Base-by-base conservation (phyloP, 306 rosid genomes). In the Biancaea sappan region DNA sequence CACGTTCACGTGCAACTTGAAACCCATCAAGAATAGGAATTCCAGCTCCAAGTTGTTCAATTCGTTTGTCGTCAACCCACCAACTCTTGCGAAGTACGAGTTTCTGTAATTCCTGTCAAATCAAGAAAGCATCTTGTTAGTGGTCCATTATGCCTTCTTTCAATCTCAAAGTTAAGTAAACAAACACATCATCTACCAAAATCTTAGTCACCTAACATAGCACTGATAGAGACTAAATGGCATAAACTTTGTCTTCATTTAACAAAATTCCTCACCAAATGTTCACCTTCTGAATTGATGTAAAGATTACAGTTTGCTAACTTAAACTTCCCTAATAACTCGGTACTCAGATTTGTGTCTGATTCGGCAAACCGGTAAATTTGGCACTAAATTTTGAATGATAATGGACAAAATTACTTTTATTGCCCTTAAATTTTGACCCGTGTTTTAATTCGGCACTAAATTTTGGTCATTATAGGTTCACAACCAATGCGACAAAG, bases 1-100 rank as follows among this genome's bases (percentile, higher is more conserved):
- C 79, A 93, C 84, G 81, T 93, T 93, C 48, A 93, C 98, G 70
- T 93, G 98, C 60, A 91, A 88, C 77, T 93, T 93, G 87, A 93
- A 93, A 34, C 88, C 86, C 96, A 90, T 87, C 78, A 87, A 66
- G 84, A 93, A 93, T 32, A 90, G 84, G 50, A 93, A 90, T 25
- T 93, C 96, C 4, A 90, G 26, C 85, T 93, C 98, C 81, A 93
- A 52, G 25, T 83, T 79, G 87, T 93, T 93, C 86, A 93, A 66
- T 25, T 93, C 98, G 3, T 79, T 71, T 12, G 91, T 85, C 12
- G 88, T 88, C 63, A 93, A 78, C 66, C 97, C 98, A 41, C 98
- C 98, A 44, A 90, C 98, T 84, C 93, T 82, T 32, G 91, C 98
- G 71, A 87, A 93, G 83, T 93, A 93, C 13, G 97, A 90, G 34